Evolutionary conservation across 202 grass and related monocot genomes (phyloP).

Genomic region (Zizania palustris): DNA sequence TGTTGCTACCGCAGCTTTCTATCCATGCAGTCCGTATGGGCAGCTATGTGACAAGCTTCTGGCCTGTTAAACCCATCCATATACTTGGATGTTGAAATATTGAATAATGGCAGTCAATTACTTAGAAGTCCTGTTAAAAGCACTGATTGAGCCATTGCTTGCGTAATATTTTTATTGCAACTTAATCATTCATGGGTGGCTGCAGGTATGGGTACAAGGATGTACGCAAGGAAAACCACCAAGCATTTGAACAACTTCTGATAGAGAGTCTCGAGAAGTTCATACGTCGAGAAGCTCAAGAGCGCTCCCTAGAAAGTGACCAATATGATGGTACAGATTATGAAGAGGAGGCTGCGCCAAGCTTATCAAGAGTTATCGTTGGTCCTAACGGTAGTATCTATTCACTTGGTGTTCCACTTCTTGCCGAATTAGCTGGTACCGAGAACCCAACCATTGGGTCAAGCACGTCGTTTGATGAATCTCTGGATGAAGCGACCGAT

Average conservation of each 20-base stretch:
- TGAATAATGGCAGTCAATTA: not conserved
- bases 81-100: conserved; percentile 6
- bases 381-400: conserved; percentile 69
- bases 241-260: conserved; percentile 79
- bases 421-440: conserved; percentile 36
- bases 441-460: conserved; percentile 53
- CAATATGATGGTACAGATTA: conserved; percentile 64
- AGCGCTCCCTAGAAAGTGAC: conserved; percentile 81
- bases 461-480: conserved; percentile 59
- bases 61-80: not conserved
- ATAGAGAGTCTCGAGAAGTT: conserved; percentile 96
- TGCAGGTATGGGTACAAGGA: conserved; percentile 98
- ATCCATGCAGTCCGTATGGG: not conserved
- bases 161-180: conserved; percentile 11
- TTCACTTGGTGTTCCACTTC: conserved; percentile 66
- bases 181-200: conserved; percentile 40
- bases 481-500: conserved; percentile 42
- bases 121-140: not conserved
- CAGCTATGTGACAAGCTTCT: not conserved
- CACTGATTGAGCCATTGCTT: conserved; percentile 4
- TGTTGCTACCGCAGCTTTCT: not conserved
- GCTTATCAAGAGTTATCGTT: conserved; percentile 64
- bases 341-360: conserved; percentile 58
- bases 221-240: conserved; percentile 80
- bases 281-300: conserved; percentile 86